Conservation (phyloP, 2,329 filamentous ascomycete genomes). For the Stenocarpella maydis region DNA sequence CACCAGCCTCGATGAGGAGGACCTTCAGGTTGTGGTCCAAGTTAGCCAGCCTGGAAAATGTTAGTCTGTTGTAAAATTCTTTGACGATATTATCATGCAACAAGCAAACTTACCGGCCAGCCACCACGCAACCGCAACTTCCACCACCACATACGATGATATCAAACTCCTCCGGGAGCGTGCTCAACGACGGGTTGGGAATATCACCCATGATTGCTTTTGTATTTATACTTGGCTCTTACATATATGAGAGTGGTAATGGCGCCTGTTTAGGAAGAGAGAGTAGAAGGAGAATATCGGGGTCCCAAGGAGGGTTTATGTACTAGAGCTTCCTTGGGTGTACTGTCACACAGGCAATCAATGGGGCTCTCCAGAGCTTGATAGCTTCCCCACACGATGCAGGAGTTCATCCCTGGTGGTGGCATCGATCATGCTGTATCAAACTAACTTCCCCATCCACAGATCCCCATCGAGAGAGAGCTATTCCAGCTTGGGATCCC, state of each 20-base stretch:
- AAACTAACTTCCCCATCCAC: slow-evolving; percentile 13
- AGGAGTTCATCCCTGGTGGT: slow-evolving; percentile 22
- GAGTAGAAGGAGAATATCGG: neutral
- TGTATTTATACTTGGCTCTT: neutral
- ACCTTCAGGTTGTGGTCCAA: slow-evolving; percentile 77
- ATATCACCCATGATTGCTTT: slow-evolving; percentile 33
- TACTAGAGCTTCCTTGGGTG: neutral
- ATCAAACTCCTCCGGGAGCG: slow-evolving; percentile 78
- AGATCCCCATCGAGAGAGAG: no score
- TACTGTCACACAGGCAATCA: neutral
- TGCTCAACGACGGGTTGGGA: slow-evolving; percentile 29
- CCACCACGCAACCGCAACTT: slow-evolving; percentile 69
- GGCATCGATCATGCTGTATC: slow-evolving; percentile 6
- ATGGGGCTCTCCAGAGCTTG: slow-evolving; percentile 6
- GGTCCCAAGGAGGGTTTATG: slow-evolving; percentile 23
- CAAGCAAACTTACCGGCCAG: slow-evolving; percentile 55
- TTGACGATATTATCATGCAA: neutral
- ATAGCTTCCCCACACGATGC: slow-evolving; percentile 3
- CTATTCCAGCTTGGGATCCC: slow-evolving; percentile 19
- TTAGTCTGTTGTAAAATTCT: slow-evolving; percentile 41
- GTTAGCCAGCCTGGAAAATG: slow-evolving; percentile 69
- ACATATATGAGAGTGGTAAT: neutral
- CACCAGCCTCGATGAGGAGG: slow-evolving; percentile 74
- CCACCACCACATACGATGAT: slow-evolving; percentile 83
- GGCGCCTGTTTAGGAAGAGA: neutral